These are phyloP conservation scores for Fraxinus americana DNA, from an alignment of 257 asterid species.

Conservation along the genomic window DNA sequence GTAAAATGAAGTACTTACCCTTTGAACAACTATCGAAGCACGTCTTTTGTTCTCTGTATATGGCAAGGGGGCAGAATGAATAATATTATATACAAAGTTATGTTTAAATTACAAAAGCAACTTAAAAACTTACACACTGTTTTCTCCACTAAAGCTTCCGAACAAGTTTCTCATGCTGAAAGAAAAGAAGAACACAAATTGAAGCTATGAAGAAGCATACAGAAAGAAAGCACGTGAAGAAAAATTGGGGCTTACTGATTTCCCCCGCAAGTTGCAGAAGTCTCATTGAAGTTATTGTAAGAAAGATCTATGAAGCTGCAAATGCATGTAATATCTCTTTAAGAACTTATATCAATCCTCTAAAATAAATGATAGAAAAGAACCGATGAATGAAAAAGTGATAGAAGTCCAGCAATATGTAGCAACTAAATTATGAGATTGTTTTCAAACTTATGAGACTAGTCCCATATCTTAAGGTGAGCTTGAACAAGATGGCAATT, in stretches of 20 bases:
- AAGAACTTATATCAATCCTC: constrained; percentile 8
- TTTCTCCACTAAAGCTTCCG: constrained; percentile 45
- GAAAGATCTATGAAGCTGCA: constrained; percentile 61
- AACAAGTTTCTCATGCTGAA: constrained; percentile 54
- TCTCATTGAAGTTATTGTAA: constrained; percentile 52
- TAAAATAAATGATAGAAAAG: not conserved
- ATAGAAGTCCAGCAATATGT: no score
- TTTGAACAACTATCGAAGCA: constrained; percentile 45
- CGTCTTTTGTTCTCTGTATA: constrained; percentile 34
- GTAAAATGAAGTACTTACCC: constrained; percentile 29
- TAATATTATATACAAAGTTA: not conserved
- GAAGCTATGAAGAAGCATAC: not conserved
- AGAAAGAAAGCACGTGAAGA: constrained; percentile 1
- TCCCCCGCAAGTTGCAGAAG: constrained; percentile 41
- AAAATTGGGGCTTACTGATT: constrained; percentile 38
- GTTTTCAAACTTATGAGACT: no score
- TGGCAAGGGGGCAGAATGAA: not conserved
- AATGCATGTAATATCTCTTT: not conserved
- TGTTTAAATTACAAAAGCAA: not conserved
- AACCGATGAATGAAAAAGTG: no score
- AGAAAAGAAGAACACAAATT: constrained; percentile 3
- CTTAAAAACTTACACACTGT: constrained; percentile 37
- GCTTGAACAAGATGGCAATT: no score
- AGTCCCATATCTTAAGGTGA: no score
- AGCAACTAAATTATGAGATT: no score